Evolutionary conservation across 2,329 filamentous ascomycete genomes (phyloP), one percentile per base, ranked within the genome.

Genomic region (Neofusicoccum umdonicola): DNA sequence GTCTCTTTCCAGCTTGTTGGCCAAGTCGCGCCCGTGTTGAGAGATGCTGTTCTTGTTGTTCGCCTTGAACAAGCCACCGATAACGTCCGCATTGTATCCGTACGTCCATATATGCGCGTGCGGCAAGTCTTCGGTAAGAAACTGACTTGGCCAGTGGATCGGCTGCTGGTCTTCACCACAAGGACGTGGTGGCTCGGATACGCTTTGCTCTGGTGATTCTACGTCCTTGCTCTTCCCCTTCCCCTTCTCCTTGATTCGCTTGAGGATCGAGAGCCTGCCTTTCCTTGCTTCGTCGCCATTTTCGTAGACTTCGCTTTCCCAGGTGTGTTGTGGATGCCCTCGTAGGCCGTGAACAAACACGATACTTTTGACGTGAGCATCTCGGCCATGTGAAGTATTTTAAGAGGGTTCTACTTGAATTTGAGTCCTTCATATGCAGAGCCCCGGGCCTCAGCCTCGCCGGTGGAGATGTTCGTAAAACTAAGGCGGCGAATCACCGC

Each of bases 71-170:
- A 78, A 39, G 2, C 73, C 73, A 17, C 70, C 71, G 61, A 77
- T 72, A 8, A 77, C 72, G 65, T 79, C 73, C 17, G 76, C 76
- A 63, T 80, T 73, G 67, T 79, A 80, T 44, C 78, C 77, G 64
- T 79, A 80, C n/a, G 77, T 79, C 75, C 72, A 77, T 37, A 79
- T 66, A 64, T 72, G 70, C 39, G 77, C 78, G 15, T 76, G 65
- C 19, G 73, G 75, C 13, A 78, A 66, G 66, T 79, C 76, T n/a
- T 67, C 22, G n/a, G 67, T 45, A n/a, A 80, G 74, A 54, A 71
- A 75, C 13, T 79, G 73, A 22, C 71, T 64, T 4, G 76, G 77
- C 77, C 75, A 79, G 67, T 77, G 79, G 48, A 69, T 52, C 13
- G 51, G 50, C 12, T 0, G 22, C 37, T 12, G 13, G 56, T 7